Evolutionary conservation across 345 rosid genomes (phyloP).

Genomic region (Orychophragmus violaceus): DNA sequence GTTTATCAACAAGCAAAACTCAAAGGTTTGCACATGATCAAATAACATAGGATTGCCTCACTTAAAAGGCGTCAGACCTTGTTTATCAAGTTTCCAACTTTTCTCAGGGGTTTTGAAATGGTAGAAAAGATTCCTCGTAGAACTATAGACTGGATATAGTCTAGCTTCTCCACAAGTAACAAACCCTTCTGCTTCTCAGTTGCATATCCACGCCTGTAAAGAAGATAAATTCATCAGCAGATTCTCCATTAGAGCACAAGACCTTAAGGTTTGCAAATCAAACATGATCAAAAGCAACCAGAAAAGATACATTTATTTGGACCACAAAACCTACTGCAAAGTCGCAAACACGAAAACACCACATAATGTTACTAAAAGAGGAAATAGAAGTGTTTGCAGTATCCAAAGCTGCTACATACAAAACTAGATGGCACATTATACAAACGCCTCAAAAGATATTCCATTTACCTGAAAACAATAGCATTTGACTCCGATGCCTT

Average conservation of each 20-base stretch:
- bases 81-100: slow-evolving; percentile 58
- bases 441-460: not conserved
- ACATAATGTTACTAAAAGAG: not conserved
- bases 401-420: too few relatives aligned
- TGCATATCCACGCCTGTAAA: slow-evolving; percentile 85
- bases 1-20: not conserved
- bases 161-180: slow-evolving; percentile 81
- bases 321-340: slow-evolving; percentile 4
- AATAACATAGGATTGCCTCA: slow-evolving; percentile 1
- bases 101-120: slow-evolving; percentile 69
- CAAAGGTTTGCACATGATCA: not conserved
- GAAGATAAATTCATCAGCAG: slow-evolving; percentile 7
- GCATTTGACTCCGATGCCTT: slow-evolving; percentile 80
- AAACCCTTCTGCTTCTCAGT: slow-evolving; percentile 88
- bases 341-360: not conserved
- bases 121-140: slow-evolving; percentile 54
- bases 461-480: slow-evolving; percentile 70
- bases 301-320: not conserved
- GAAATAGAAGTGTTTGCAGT: not conserved
- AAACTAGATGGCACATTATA: not conserved
- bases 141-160: slow-evolving; percentile 80
- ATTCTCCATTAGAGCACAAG: not conserved
- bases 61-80: slow-evolving; percentile 40
- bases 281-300: not conserved
- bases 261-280: not conserved